Conservation (phyloP, 805 yeast genomes). For the Dipodascus geniculatus region DNA sequence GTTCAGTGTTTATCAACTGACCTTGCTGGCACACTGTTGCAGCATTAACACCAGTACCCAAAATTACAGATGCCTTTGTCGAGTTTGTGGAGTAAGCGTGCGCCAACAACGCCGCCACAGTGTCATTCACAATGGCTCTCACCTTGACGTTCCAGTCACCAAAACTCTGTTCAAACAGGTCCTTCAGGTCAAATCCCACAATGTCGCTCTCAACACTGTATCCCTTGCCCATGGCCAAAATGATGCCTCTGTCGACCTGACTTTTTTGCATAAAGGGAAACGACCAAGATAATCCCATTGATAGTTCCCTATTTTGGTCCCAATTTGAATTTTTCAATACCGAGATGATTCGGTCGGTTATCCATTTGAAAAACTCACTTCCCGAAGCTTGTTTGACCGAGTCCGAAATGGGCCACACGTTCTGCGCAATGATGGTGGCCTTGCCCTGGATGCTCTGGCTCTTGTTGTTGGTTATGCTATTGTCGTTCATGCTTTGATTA, state of each 20-base stretch:
- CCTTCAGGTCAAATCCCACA: slow-evolving; percentile 65
- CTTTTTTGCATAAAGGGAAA: slow-evolving; percentile 22
- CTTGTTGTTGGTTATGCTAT: background rate
- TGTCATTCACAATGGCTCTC: slow-evolving; percentile 79
- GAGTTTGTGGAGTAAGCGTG: slow-evolving; percentile 45
- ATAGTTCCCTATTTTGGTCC: slow-evolving; percentile 3
- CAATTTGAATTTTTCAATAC: slow-evolving; percentile 2
- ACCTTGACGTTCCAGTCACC: slow-evolving; percentile 47
- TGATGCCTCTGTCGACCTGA: slow-evolving; percentile 14
- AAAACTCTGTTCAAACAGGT: slow-evolving; percentile 52
- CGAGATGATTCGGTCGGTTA: slow-evolving; percentile 17
- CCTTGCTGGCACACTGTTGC: slow-evolving; percentile 55
- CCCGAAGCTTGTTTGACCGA: slow-evolving; percentile 20
- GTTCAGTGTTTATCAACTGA: slow-evolving; percentile 74
- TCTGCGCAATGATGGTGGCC: slow-evolving; percentile 11
- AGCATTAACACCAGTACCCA: slow-evolving; percentile 90
- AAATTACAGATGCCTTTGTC: slow-evolving; percentile 72
- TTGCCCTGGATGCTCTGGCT: too few species aligned
- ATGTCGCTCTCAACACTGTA: slow-evolving; percentile 59
- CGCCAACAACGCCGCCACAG: slow-evolving; percentile 75
- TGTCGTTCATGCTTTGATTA: too few species aligned
- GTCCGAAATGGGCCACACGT: slow-evolving; percentile 14
- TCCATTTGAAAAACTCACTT: slow-evolving; percentile 22
- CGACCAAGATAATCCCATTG: slow-evolving; percentile 25
- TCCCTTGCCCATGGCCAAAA: slow-evolving; percentile 46